phyloP scores from a whole-genome alignment of 2,329 filamentous ascomycete genomes.

The Colletotrichum tropicicola region DNA sequence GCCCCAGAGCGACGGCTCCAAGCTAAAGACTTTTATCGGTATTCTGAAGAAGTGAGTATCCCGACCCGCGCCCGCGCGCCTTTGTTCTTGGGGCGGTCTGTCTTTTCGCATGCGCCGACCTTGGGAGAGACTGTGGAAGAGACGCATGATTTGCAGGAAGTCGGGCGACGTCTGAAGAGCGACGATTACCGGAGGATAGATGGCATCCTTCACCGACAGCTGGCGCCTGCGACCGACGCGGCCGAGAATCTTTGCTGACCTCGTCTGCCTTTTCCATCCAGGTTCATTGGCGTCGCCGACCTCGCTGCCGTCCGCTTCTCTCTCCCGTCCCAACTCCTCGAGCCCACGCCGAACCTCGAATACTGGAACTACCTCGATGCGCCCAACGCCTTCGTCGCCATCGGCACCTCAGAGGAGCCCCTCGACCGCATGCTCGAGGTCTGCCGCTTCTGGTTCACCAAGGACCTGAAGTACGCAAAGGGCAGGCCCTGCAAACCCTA shows the following conservation, averaged over 20 bases:
- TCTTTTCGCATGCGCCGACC: neutral
- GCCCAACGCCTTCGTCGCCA: constrained; percentile 85
- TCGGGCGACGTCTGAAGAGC: neutral
- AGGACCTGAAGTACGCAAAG: constrained; percentile 98
- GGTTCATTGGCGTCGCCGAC: constrained; percentile 95
- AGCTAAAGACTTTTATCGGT: constrained; percentile 86
- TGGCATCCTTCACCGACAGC: no score
- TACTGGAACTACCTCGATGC: constrained; percentile 99
- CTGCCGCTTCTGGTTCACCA: constrained; percentile 97
- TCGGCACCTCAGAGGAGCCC: constrained; percentile 89
- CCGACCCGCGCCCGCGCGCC: neutral
- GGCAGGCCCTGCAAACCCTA: constrained; percentile 99
- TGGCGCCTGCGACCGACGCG: no score
- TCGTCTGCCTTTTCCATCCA: constrained; percentile 46
- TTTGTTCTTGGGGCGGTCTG: constrained; percentile 12
- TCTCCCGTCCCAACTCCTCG: constrained; percentile 91
- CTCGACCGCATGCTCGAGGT: constrained; percentile 95
- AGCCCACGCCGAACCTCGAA: constrained; percentile 96
- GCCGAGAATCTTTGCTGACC: constrained; percentile 5
- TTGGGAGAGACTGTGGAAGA: neutral
- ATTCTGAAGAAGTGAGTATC: constrained; percentile 84
- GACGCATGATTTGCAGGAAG: neutral
- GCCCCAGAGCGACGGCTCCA: constrained; percentile 79
- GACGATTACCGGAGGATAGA: no score
- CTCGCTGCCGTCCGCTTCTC: constrained; percentile 97